Base-by-base conservation (phyloP, 1,284 basidiomycete genomes). In the Irpex sp. region DNA sequence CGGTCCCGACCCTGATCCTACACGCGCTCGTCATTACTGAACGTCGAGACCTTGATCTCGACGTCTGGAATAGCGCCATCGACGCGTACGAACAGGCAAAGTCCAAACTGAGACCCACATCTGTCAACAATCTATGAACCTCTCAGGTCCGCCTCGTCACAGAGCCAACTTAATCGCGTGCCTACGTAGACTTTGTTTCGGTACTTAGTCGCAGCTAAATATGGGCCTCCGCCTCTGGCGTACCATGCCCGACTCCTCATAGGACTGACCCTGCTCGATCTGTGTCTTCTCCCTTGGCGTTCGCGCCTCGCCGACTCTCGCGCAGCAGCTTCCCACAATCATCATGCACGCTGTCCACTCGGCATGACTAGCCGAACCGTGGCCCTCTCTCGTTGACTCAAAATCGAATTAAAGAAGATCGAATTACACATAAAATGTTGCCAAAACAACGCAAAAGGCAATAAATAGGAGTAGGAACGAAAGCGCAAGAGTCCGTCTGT, bases 11-110 rank as follows among this genome's bases (percentile, higher is more conserved):
- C 49, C 59, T 85, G 31, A 77, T 86, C 2, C 65, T 88, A 60
- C 80, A 80, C 40, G 86, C 84, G 1, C 71, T 87, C 37, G 70
- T 85, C 36, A 74, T 85, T 19, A 75, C 79, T 11, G 77, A 77
- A 11, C 76, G 78, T 31, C 72, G 73, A 40, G 81, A 81, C 66
- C 73, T 88, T 64, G 79, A 81, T 64, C 67, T 84, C 64, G 68
- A 69, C n/a, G 58, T 79, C 36, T 85, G 82, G 83, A 78, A 80
- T 60, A 67, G 58, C 34, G 77, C 75, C 5, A 74, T 81, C 17
- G 73, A 74, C 31, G 62, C 61, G 8, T 63, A 58, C 17, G 66
- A 66, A 15, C 21, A 59, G 37, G 54, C 54, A 36, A 31, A 51
- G 49, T 51, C 49, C 7, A 51, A 51, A 51, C 49, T 21, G 49